phyloP scores from a whole-genome alignment of 129 eudicot species.

The Lactuca sativa region DNA sequence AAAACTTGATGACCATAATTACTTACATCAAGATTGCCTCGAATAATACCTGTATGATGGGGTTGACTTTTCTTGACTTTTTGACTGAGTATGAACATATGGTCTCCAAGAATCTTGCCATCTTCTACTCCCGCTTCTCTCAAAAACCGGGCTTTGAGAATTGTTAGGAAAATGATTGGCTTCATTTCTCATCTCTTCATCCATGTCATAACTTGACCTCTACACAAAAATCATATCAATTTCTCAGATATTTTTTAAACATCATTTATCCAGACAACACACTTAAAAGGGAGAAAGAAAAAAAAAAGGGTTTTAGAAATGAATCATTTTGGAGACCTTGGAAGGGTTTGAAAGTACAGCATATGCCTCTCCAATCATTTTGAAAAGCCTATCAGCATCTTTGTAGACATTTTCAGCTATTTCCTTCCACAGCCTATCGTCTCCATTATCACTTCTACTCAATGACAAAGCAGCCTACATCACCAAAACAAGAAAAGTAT shows the following conservation, averaged over 20 bases:
- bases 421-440: conserved; percentile 82
- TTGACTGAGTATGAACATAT: conserved; percentile 43
- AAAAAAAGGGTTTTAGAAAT: not conserved
- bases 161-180: conserved; percentile 28
- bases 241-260: too few species aligned
- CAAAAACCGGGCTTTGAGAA: conserved; percentile 37
- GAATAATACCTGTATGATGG: conserved; percentile 13
- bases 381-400: conserved; percentile 96
- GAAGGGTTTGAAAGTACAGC: conserved; percentile 75
- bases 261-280: not conserved
- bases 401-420: conserved; percentile 70
- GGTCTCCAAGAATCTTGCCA: conserved; percentile 62
- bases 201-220: conserved; percentile 75
- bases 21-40: conserved; percentile 27
- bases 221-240: conserved; percentile 19
- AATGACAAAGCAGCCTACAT: conserved; percentile 76
- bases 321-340: conserved; percentile 40
- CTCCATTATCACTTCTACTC: conserved; percentile 75
- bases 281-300: too few species aligned
- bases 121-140: conserved; percentile 56
- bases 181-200: conserved; percentile 73
- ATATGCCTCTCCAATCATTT: conserved; percentile 98
- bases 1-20: not conserved
- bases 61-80: conserved; percentile 49
- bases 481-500: conserved; percentile 6